Base-by-base conservation (phyloP, 306 rosid species). In the Cucumis cinereus region DNA sequence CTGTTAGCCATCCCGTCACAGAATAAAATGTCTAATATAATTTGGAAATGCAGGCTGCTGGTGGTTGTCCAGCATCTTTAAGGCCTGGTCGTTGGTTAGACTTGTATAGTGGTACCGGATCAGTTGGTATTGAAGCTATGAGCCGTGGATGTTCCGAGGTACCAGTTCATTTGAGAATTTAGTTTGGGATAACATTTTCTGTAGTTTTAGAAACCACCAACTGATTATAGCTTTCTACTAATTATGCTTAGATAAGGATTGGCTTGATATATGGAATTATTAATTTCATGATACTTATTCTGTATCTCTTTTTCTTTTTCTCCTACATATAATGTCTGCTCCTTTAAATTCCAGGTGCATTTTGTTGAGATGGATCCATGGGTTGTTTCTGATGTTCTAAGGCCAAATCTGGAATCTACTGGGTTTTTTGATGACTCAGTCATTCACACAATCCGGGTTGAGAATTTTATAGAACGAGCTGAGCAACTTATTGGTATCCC, bases 301-400 rank as follows among this genome's bases (percentile, higher is more conserved):
- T 76, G 5, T 62, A 15, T n/a, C 59, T 53, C 28, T 74, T 4
- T 24, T 52, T 66, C 5, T 62, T 72, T 28, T 54, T 49, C 12
- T 13, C 30, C 67, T 28, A 50, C 40, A 55, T 59, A 16, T 77
- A 78, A 64, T 30, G 71, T 62, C 15, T 40, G 23, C 74, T 61
- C 49, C 80, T 70, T 59, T 67, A 67, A 73, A 33, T 17, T 88
- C 61, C 80, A 94, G 97, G 99, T 87, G 57, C 99, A 94, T 79
- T 94, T 94, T 82, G 90, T 94, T 63, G 99, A 94, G 87, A 92
- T 92, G 97, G 99, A 90, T 85, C 97, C 97, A 62, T 94, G 99
- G 99, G 96, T 94, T 53, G 81, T 94, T 61, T 86, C 99, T 24
- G 87, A 92, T 78, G 96, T 94, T 76, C 82, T 94, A 73, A 87